Evolutionary conservation across 148 eudicot species (phyloP).

Genomic region (Hydrangea macrophylla): DNA sequence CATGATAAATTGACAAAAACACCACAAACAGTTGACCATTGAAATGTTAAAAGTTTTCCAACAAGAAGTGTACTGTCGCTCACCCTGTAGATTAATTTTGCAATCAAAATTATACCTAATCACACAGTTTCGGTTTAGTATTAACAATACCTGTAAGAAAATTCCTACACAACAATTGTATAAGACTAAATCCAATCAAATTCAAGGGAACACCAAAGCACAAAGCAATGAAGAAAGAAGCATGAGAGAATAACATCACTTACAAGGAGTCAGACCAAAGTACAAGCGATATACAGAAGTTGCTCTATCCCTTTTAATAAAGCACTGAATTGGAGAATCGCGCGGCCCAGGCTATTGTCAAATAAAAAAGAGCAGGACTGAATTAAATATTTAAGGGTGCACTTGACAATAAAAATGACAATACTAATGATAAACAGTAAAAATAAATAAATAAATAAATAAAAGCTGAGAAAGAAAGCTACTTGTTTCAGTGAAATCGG

Average conservation of each 20-base stretch:
- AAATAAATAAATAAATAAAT: not conserved
- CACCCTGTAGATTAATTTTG: not conserved
- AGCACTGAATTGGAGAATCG: conserved; percentile 54
- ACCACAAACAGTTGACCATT: not conserved
- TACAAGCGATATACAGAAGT: conserved; percentile 44
- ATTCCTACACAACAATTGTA: not conserved
- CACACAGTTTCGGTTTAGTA: not conserved
- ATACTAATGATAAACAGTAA: not conserved
- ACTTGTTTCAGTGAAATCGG: conserved; percentile 68
- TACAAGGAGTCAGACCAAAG: conserved; percentile 64
- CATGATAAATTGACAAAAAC: not conserved
- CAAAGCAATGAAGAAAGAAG: not conserved
- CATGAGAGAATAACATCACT: conserved; percentile 20
- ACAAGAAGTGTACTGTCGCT: not conserved
- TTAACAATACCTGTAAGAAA: not conserved
- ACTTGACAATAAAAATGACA: not conserved
- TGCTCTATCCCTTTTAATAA: conserved; percentile 51
- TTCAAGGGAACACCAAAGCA: not conserved
- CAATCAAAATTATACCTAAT: not conserved
- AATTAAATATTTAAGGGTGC: not conserved
- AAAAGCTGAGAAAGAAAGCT: not conserved
- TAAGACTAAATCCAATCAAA: not conserved
- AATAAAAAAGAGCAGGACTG: not conserved
- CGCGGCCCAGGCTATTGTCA: conserved; percentile 51
- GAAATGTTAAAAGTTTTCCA: not conserved